Base-by-base conservation (phyloP, 192 early-diverging fungal genomes). In the Haplosporangium gracile region DNA sequence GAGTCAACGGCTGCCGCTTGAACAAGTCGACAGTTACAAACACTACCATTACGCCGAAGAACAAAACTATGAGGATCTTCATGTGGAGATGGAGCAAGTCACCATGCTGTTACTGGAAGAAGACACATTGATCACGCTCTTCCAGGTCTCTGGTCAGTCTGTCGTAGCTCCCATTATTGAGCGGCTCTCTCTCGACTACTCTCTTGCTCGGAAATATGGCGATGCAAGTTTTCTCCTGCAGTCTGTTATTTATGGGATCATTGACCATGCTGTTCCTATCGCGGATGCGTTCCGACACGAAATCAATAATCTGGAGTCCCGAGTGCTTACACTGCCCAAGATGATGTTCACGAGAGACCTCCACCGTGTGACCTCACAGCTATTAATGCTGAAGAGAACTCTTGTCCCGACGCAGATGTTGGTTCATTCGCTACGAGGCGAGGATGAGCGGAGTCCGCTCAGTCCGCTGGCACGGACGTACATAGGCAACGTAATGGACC, bases 401-500 rank as follows among this genome's bases (percentile, higher is more conserved):
- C 57, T 90, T 9, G 85, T 70, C 9, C 90, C 90, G 36, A 81
- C 88, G 39, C 83, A 90, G 39, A 75, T 75, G 68, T 40, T 90
- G 40, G 70, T 90, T 39, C 65, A 70, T 57, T 32, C 75, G 15
- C 70, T 90, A 4, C 75, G 79, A 57, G 83, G 81, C 15, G 42
- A 73, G 36, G 70, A 69, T 70, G 83, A 84, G 13, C 68, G 78
- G 18, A 39, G 47, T 26, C 76, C 79, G 2, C 74, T 90, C 32
- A 74, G 75, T 9, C 20, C 70, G 2, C 34, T 82, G 70, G 76
- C 81, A 15, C 76, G 68, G 74, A 72, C 69, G 18, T 91, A 91
- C 75, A 79, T 91, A 65, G 51, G 45, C 9, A 88, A 91, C 70
- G 83, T 91, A 24, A 68, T 80, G 70, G 90, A 91, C 69, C 89